Conservation (phyloP, 2,329 filamentous ascomycete genomes). For the Tolypocladium amazonense region DNA sequence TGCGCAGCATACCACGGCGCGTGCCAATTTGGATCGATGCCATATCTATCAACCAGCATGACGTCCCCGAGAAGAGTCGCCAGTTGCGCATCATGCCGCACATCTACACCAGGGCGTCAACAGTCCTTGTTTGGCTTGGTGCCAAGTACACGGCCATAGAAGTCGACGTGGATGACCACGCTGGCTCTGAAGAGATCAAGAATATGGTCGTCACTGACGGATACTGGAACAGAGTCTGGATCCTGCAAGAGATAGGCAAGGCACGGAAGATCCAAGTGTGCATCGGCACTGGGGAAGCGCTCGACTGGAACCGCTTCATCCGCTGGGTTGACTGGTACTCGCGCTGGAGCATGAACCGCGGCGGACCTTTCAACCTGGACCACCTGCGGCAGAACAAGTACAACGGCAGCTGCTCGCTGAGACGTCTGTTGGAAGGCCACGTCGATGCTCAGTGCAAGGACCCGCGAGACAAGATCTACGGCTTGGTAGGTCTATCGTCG, state of each 20-base stretch:
- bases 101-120: slow-evolving; percentile 8
- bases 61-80: slow-evolving; percentile 6
- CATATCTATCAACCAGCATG: slow-evolving; percentile 8
- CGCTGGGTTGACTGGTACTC: slow-evolving; percentile 2
- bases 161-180: not conserved
- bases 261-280: slow-evolving; percentile 5
- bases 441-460: slow-evolving; percentile 6
- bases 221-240: slow-evolving; percentile 9
- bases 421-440: slow-evolving; percentile 5
- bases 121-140: slow-evolving; percentile 10
- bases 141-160: slow-evolving; percentile 1
- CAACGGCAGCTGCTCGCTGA: slow-evolving; percentile 6
- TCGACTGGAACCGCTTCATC: slow-evolving; percentile 5
- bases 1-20: slow-evolving; percentile 2
- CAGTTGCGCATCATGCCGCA: slow-evolving; percentile 11
- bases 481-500: slow-evolving; percentile 11
- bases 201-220: slow-evolving; percentile 2
- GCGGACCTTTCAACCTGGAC: slow-evolving; percentile 4
- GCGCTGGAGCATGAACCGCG: not conserved
- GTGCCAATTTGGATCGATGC: slow-evolving; percentile 10
- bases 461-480: slow-evolving; percentile 15
- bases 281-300: slow-evolving; percentile 1
- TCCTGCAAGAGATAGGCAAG: slow-evolving; percentile 8
- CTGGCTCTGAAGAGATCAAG: not conserved
- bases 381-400: slow-evolving; percentile 5